A percentile compares a stretch with the other conserved stretches of the same genome.
phyloP scores from a whole-genome alignment of 139 green algal genomes.

The Klebsormidium nitens region DNA sequence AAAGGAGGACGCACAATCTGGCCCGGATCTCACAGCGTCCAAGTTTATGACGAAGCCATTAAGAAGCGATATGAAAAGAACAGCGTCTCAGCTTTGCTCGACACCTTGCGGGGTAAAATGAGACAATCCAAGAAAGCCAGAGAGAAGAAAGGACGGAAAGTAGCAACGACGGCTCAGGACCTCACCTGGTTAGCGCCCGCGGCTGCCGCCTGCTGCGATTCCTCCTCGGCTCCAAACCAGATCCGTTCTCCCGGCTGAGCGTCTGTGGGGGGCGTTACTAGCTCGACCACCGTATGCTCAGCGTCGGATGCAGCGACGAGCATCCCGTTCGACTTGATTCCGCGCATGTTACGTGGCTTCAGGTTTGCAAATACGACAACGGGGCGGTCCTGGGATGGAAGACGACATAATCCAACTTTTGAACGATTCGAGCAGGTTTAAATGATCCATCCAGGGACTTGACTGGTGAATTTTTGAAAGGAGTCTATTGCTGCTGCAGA shows the following conservation, averaged over 20 bases:
- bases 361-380: conserved; percentile 85
- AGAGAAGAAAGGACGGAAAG: neutral
- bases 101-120: neutral
- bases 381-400: conserved; percentile 46
- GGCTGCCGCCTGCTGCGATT: conserved; percentile 19
- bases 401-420: neutral
- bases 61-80: neutral
- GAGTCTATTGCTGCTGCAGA: too few species aligned
- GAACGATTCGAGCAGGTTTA: neutral
- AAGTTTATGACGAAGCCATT: too few species aligned
- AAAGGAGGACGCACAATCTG: too few species aligned
- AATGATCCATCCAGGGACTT: too few species aligned
- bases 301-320: conserved; percentile 67
- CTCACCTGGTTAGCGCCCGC: conserved; percentile 28
- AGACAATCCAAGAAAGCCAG: neutral
- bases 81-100: neutral
- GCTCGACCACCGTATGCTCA: conserved; percentile 70
- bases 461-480: too few species aligned
- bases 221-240: conserved; percentile 52
- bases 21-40: too few species aligned
- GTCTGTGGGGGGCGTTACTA: conserved; percentile 56
- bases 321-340: conserved; percentile 77
- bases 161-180: neutral
- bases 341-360: conserved; percentile 63
- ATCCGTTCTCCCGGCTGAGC: conserved; percentile 66